phyloP scores from a whole-genome alignment of 306 rosid species.

The Quercus ilex region DNA sequence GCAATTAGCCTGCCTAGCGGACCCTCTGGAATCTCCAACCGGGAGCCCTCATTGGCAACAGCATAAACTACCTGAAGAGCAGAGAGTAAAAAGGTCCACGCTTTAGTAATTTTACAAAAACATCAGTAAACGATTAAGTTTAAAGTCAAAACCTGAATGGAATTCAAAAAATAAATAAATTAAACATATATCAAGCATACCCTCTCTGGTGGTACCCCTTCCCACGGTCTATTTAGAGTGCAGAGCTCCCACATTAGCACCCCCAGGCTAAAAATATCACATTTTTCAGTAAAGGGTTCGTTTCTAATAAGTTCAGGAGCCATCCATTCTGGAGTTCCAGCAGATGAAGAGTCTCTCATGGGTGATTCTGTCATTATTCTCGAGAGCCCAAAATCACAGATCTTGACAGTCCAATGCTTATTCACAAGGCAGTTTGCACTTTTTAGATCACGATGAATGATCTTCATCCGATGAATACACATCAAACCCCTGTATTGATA shows the following conservation, averaged over 20 bases:
- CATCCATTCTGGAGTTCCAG: constrained; percentile 99
- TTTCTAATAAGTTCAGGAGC: constrained; percentile 97
- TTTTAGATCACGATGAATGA: constrained; percentile 90
- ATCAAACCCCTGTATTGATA: constrained; percentile 77
- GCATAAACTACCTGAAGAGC: constrained; percentile 76
- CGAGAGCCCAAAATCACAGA: constrained; percentile 98
- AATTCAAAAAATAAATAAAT: background rate
- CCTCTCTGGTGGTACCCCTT: constrained; percentile 84
- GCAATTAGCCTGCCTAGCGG: constrained; percentile 87
- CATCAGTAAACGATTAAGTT: background rate
- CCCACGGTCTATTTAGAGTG: constrained; percentile 93
- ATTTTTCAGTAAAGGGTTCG: constrained; percentile 91
- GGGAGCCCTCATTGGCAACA: constrained; percentile 88
- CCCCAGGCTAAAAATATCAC: constrained; percentile 95
- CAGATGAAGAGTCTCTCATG: constrained; percentile 67
- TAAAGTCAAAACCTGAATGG: background rate
- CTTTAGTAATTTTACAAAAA: constrained; percentile 5
- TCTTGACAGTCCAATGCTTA: constrained; percentile 90
- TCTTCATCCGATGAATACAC: constrained; percentile 97
- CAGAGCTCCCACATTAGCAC: constrained; percentile 97
- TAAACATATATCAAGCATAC: constrained; percentile 28
- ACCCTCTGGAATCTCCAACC: constrained; percentile 91
- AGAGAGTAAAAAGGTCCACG: constrained; percentile 15
- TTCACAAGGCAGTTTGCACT: constrained; percentile 97
- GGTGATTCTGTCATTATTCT: constrained; percentile 64